These are phyloP conservation scores for Bathelium albidoporum DNA, from an alignment of 495 filamentous ascomycete species.

Conservation along the genomic window DNA sequence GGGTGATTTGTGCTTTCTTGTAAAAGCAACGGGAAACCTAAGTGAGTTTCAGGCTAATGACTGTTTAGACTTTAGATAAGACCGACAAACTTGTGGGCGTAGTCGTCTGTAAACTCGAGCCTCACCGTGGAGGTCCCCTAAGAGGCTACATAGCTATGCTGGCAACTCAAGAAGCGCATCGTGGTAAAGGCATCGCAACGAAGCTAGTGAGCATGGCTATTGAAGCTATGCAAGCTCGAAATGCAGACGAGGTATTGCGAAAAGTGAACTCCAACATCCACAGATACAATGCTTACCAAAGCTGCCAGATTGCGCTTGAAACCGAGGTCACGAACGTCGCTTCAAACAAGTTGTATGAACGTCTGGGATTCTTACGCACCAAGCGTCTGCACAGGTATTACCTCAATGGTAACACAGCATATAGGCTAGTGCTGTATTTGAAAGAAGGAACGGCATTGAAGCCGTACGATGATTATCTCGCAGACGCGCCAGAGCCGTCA, in stretches of 20 bases:
- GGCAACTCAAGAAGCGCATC: conserved; percentile 65
- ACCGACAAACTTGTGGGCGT: conserved; percentile 60
- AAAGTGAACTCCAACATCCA: not conserved
- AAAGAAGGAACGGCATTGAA: conserved; percentile 32
- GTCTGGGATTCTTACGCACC: conserved; percentile 82
- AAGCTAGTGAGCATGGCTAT: conserved; percentile 82
- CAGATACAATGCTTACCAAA: not conserved
- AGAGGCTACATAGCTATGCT: conserved; percentile 99
- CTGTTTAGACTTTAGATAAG: conserved; percentile 54
- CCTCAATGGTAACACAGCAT: conserved; percentile 91
- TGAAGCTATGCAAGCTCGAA: conserved; percentile 71
- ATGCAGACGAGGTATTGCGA: conserved; percentile 70
- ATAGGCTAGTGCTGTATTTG: conserved; percentile 73
- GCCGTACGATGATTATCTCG: not conserved
- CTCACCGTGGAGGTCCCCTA: conserved; percentile 66
- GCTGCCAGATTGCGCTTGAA: conserved; percentile 68
- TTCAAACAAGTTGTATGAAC: conserved; percentile 87
- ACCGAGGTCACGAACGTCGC: conserved; percentile 92
- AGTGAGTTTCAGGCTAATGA: not conserved
- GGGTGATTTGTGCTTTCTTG: conserved; percentile 92
- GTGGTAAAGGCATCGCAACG: conserved; percentile 85
- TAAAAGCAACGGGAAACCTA: conserved; percentile 24
- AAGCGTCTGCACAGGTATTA: conserved; percentile 96
- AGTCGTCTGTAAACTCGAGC: conserved; percentile 92
- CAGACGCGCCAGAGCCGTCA: not conserved